A percentile compares a stretch with the other conserved stretches of the same genome.
These are phyloP conservation scores for Neofusicoccum parvum DNA, from an alignment of 2,329 filamentous ascomycete genomes.

Conservation along the genomic window DNA sequence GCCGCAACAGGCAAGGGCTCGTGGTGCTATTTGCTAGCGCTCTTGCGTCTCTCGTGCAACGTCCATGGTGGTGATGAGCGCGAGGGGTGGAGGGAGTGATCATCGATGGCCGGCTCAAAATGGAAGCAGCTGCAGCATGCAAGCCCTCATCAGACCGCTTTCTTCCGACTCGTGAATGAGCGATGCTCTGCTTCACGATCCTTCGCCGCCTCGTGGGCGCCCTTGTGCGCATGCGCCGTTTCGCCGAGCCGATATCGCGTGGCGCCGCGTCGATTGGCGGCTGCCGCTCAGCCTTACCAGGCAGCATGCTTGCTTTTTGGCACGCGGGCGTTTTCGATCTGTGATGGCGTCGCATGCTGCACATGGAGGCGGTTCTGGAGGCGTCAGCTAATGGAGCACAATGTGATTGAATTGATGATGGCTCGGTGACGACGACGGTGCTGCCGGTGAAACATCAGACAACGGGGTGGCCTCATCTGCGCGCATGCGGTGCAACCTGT, in stretches of 20 bases:
- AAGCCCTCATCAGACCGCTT: slow-evolving; percentile 16
- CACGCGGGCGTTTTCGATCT: background rate
- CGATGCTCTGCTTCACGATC: background rate
- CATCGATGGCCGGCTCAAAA: background rate
- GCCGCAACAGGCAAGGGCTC: slow-evolving; percentile 5
- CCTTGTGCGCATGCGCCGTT: background rate
- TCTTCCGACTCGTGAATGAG: slow-evolving; percentile 12
- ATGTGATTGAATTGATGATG: background rate
- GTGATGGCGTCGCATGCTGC: slow-evolving; percentile 6
- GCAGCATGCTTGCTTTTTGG: slow-evolving; percentile 4
- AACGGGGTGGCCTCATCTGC: background rate
- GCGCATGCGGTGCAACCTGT: background rate
- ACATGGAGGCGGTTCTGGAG: too few species aligned
- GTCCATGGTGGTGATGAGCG: background rate
- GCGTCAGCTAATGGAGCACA: background rate
- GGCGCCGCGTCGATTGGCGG: slow-evolving; percentile 2
- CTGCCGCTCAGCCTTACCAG: slow-evolving; percentile 11
- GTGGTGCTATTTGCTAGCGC: slow-evolving; percentile 5
- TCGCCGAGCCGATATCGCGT: slow-evolving; percentile 9
- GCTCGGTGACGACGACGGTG: background rate
- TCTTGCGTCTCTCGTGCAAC: background rate
- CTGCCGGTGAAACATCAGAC: slow-evolving; percentile 7
- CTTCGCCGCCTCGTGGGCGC: slow-evolving; percentile 2
- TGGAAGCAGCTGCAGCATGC: slow-evolving; percentile 6
- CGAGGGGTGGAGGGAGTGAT: background rate